Percentiles rank a stretch among this genome's conserved stretches.
Conservation (phyloP, 2,329 filamentous ascomycete species). For the Diaporthe nobilis region DNA sequence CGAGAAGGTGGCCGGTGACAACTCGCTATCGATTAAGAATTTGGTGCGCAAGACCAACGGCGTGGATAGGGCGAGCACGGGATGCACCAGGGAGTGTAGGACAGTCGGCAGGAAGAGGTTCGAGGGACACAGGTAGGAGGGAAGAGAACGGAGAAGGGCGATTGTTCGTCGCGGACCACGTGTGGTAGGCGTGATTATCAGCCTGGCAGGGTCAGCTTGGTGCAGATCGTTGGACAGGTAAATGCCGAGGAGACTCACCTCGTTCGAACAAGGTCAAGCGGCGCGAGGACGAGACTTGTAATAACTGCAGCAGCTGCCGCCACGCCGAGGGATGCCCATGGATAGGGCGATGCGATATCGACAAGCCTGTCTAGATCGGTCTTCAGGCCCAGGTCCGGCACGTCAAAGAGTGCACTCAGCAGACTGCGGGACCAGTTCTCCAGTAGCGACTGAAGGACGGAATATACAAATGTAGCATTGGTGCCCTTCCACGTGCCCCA, state of each 20-base stretch:
- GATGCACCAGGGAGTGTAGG: slow-evolving; percentile 87
- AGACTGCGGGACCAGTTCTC: slow-evolving; percentile 94
- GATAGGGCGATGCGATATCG: slow-evolving; percentile 82
- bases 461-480: slow-evolving; percentile 94
- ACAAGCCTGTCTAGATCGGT: slow-evolving; percentile 83
- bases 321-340: slow-evolving; percentile 84
- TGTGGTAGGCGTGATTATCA: slow-evolving; percentile 87
- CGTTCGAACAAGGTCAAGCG: slow-evolving; percentile 91
- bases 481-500: slow-evolving; percentile 96
- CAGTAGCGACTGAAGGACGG: slow-evolving; percentile 85
- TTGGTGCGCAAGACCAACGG: slow-evolving; percentile 90
- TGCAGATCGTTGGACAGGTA: no score
- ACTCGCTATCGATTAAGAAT: slow-evolving; percentile 84
- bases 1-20: slow-evolving; percentile 86
- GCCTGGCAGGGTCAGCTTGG: slow-evolving; percentile 59
- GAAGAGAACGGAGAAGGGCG: slow-evolving; percentile 81
- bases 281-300: slow-evolving; percentile 85
- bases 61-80: slow-evolving; percentile 84
- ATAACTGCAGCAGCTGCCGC: slow-evolving; percentile 74
- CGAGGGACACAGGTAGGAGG: slow-evolving; percentile 80
- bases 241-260: slow-evolving; percentile 58
- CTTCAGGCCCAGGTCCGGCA: slow-evolving; percentile 85
- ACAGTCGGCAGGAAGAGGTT: slow-evolving; percentile 86
- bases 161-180: slow-evolving; percentile 83
- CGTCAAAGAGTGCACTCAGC: slow-evolving; percentile 89